These are phyloP conservation scores for Phytophthora cactorum DNA, from an alignment of 352 stramenopile genomes.

Conservation along the genomic window DNA sequence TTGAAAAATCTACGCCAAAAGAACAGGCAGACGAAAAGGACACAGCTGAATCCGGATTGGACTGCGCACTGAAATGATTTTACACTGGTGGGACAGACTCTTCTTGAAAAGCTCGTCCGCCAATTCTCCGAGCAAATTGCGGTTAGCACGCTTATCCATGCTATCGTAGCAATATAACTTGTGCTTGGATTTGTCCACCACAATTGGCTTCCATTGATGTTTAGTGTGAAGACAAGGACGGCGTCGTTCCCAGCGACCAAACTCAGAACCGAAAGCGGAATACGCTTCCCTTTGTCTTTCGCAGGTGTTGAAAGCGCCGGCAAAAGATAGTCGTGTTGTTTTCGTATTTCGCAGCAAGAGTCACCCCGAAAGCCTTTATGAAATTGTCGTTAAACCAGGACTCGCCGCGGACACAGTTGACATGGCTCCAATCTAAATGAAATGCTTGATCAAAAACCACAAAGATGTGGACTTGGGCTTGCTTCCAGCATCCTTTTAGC, in stretches of 20 bases:
- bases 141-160: neutral
- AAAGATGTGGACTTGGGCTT: neutral
- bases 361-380: slow-evolving; percentile 4
- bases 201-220: no score
- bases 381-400: slow-evolving; percentile 11
- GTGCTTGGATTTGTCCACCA: no score
- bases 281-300: neutral
- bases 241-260: no score
- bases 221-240: no score
- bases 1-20: neutral
- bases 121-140: neutral
- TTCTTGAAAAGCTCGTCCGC: neutral
- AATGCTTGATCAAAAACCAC: slow-evolving; percentile 1
- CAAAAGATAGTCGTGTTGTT: slow-evolving; percentile 6
- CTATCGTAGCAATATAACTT: neutral
- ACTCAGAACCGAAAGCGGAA: no score
- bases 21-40: slow-evolving; percentile 10
- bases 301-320: neutral
- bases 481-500: neutral
- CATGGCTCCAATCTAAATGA: neutral
- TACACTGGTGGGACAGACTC: neutral
- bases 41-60: slow-evolving; percentile 7
- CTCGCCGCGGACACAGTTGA: neutral
- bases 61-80: neutral
- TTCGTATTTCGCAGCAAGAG: neutral